Conservation (phyloP, 1,284 basidiomycete species). For the Puccinia polysora region DNA sequence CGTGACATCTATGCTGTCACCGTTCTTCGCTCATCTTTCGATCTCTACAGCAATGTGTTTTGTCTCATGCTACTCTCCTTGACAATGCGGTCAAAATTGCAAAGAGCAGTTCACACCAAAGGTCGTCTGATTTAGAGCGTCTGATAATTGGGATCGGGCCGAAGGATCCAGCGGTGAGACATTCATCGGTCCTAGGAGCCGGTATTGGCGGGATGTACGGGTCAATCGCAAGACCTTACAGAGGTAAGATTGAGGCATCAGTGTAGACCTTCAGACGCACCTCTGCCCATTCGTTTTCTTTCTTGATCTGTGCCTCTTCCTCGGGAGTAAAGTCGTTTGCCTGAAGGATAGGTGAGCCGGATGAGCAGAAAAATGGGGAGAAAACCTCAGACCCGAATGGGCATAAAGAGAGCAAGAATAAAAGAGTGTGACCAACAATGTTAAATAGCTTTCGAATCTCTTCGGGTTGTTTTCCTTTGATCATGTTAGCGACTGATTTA, state of each 20-base stretch:
- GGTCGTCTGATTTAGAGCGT: too few species aligned
- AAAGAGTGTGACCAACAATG: slow-evolving; percentile 50
- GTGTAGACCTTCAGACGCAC: slow-evolving; percentile 46
- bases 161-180: too few species aligned
- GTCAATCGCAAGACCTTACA: background rate
- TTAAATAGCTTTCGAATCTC: slow-evolving; percentile 96
- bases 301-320: slow-evolving; percentile 99
- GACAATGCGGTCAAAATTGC: too few species aligned
- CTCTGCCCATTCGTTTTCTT: slow-evolving; percentile 79
- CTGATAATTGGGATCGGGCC: too few species aligned
- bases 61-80: too few species aligned
- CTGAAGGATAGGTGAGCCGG: background rate
- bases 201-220: background rate
- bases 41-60: too few species aligned
- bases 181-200: too few species aligned
- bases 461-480: slow-evolving; percentile 94
- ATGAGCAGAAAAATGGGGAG: background rate
- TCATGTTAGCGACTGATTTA: slow-evolving; percentile 99
- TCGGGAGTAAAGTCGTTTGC: slow-evolving; percentile 97
- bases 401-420: background rate
- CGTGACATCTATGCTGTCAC: background rate
- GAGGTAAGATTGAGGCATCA: background rate
- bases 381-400: background rate
- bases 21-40: background rate
- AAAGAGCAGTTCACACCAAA: too few species aligned